A percentile compares a stretch with the other conserved stretches of the same genome.
These are phyloP conservation scores for Sporothrix dimorphospora DNA, from an alignment of 2,329 filamentous ascomycete genomes.

Conservation along the genomic window DNA sequence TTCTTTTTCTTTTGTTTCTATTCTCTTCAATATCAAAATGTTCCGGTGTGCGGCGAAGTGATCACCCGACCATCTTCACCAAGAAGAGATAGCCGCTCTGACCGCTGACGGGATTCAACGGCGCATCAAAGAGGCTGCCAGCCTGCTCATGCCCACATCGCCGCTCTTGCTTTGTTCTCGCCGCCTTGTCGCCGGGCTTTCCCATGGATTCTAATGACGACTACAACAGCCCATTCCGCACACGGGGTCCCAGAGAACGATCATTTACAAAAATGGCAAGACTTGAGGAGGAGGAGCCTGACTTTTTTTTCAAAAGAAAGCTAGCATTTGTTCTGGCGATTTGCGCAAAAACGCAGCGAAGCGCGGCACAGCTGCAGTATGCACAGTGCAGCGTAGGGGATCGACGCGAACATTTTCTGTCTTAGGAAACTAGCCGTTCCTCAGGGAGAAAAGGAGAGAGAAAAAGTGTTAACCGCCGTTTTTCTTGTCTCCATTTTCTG, in stretches of 20 bases:
- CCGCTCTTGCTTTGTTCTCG: neutral
- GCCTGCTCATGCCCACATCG: neutral
- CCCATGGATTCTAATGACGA: neutral
- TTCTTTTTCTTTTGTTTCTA: neutral
- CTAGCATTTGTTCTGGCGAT: neutral
- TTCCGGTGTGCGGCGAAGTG: neutral
- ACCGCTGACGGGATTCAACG: neutral
- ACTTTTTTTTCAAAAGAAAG: neutral
- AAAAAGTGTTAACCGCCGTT: neutral
- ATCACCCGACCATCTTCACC: neutral
- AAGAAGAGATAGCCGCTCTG: neutral
- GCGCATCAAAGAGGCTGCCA: neutral
- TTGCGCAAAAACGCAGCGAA: neutral
- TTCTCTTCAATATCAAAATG: neutral
- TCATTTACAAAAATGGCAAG: neutral
- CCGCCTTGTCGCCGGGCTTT: neutral
- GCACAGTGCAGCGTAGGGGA: neutral
- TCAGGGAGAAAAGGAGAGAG: neutral
- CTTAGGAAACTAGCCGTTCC: slow-evolving; percentile 1
- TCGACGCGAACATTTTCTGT: neutral
- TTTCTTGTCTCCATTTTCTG: neutral
- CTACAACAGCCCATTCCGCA: neutral
- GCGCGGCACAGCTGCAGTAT: neutral
- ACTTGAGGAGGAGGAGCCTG: neutral
- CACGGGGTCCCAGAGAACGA: neutral